A percentile compares a stretch with the other conserved stretches of the same genome.
Conservation (phyloP, 129 eudicot species). For the Centaurea solstitialis region DNA sequence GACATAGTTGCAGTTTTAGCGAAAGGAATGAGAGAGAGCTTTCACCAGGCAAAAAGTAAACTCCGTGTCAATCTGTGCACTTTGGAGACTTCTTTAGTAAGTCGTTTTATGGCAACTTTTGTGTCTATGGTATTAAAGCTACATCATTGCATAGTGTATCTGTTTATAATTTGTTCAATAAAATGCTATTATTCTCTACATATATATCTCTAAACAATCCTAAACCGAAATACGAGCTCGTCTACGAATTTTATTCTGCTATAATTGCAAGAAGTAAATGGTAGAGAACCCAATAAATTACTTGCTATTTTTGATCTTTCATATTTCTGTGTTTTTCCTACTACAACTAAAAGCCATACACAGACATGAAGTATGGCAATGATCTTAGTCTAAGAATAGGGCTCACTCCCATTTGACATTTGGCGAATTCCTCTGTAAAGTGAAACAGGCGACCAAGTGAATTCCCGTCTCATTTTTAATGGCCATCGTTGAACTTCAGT, state of each 20-base stretch:
- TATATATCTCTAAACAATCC: conserved; percentile 19
- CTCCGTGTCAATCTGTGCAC: neutral
- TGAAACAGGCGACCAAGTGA: conserved; percentile 39
- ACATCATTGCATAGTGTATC: neutral
- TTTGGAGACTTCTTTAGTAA: neutral
- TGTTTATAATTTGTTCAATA: conserved; percentile 15
- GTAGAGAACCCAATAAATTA: conserved; percentile 34
- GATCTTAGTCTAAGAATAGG: conserved; percentile 35
- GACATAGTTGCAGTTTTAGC: neutral
- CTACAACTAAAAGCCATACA: conserved; percentile 45
- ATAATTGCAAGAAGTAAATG: conserved; percentile 43
- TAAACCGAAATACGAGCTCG: conserved; percentile 27
- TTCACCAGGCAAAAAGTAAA: neutral
- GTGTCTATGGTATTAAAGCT: neutral
- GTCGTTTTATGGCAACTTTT: neutral
- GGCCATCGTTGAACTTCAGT: conserved; percentile 21
- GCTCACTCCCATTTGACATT: conserved; percentile 25
- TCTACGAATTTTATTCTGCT: conserved; percentile 42
- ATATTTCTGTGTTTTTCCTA: conserved; percentile 43
- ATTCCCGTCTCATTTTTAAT: conserved; percentile 32
- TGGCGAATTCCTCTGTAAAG: conserved; percentile 33
- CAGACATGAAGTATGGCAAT: conserved; percentile 30
- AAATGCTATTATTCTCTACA: conserved; percentile 28
- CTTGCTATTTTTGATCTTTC: conserved; percentile 17
- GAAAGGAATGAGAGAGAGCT: neutral